phyloP scores from a whole-genome alignment of 495 filamentous ascomycete species.

The Tuber microsphaerosporum region DNA sequence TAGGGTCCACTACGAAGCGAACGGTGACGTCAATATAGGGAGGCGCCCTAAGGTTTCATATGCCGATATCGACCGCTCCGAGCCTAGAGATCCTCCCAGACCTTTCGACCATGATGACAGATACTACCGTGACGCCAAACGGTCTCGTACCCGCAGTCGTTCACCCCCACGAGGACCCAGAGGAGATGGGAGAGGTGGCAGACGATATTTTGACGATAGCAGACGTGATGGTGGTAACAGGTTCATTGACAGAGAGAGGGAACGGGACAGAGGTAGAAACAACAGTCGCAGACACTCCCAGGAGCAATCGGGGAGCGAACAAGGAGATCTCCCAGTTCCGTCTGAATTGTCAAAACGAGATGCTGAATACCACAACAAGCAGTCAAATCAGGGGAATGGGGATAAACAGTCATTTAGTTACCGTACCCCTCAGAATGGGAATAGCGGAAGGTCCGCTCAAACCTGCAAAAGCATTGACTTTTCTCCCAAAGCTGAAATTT shows the following conservation, averaged over 20 bases:
- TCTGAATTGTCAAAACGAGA: constrained; percentile 46
- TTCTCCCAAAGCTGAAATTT: constrained; percentile 28
- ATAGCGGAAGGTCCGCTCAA: constrained; percentile 34
- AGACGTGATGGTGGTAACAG: constrained; percentile 36
- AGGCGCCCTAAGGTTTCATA: constrained; percentile 38
- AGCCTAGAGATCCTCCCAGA: constrained; percentile 26
- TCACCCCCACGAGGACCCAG: constrained; percentile 51
- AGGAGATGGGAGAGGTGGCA: constrained; percentile 42
- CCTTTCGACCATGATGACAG: constrained; percentile 39
- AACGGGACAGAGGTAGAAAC: constrained; percentile 32
- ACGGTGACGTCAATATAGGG: constrained; percentile 26
- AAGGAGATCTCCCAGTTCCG: constrained; percentile 52
- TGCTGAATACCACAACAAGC: constrained; percentile 47
- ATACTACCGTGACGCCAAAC: constrained; percentile 53
- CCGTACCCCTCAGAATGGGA: constrained; percentile 31
- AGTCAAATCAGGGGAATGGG: constrained; percentile 37
- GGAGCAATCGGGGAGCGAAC: constrained; percentile 64
- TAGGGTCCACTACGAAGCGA: constrained; percentile 39
- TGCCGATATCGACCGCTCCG: constrained; percentile 41
- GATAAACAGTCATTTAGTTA: constrained; percentile 1
- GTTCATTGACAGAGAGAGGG: constrained; percentile 32
- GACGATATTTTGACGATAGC: constrained; percentile 40
- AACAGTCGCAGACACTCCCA: constrained; percentile 44
- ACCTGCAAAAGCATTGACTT: constrained; percentile 9
- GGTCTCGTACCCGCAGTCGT: constrained; percentile 60